Percentiles rank a stretch among this genome's conserved stretches.
Conservation (phyloP, 73 alveolate species). For the Stentor roeselii region DNA sequence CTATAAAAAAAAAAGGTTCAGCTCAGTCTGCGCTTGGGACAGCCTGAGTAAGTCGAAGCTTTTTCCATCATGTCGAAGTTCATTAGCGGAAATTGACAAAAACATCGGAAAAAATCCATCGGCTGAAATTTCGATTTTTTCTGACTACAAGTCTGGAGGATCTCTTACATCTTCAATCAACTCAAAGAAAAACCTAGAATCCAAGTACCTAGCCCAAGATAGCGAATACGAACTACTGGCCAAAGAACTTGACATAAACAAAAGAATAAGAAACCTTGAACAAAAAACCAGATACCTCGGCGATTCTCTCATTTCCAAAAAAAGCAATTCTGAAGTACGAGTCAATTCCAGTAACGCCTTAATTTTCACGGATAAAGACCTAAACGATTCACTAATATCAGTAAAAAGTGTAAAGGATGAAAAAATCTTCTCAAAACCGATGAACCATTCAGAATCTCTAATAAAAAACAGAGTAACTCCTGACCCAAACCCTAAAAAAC, state of each 20-base stretch:
- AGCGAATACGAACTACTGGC: background rate
- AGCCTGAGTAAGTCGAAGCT: background rate
- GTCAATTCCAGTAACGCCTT: too few species aligned
- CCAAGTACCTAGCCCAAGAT: slow-evolving; percentile 4
- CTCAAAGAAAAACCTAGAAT: background rate
- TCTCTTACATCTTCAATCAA: background rate
- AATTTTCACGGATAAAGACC: too few species aligned
- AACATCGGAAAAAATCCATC: background rate
- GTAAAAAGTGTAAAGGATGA: too few species aligned
- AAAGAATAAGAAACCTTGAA: background rate
- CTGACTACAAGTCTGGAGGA: background rate
- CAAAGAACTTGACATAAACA: background rate
- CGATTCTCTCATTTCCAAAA: background rate
- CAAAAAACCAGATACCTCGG: background rate
- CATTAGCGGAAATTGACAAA: background rate
- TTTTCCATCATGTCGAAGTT: background rate
- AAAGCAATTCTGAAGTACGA: too few species aligned
- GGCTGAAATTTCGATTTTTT: background rate
- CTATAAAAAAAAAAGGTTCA: background rate
- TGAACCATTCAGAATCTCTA: too few species aligned
- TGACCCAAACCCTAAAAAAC: too few species aligned
- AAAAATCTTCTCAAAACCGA: too few species aligned
- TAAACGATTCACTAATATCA: too few species aligned
- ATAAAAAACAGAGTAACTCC: too few species aligned
- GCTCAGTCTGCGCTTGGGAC: background rate